These are phyloP conservation scores for Solanum appendiculatum DNA, from an alignment of 257 asterid species.

Conservation along the genomic window DNA sequence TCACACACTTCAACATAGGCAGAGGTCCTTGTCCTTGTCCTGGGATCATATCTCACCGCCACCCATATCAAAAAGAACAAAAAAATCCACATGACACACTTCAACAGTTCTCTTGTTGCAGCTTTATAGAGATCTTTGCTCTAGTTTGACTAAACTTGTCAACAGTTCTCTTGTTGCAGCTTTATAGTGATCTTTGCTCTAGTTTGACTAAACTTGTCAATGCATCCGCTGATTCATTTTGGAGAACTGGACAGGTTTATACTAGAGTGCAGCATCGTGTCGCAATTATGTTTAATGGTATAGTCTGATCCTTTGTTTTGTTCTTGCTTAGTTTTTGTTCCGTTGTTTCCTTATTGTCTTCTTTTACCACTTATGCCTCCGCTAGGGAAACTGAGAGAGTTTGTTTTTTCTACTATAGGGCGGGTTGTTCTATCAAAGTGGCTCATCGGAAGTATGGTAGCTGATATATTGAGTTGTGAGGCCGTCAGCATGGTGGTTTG, in stretches of 20 bases:
- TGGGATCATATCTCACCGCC: too few species aligned
- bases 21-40: too few species aligned
- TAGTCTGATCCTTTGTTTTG: conserved; percentile 2
- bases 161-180: conserved; percentile 47
- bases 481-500: not conserved
- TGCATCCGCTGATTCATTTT: conserved; percentile 60
- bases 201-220: conserved; percentile 71
- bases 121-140: too few species aligned
- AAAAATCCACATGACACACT: too few species aligned
- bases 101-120: too few species aligned
- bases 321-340: not conserved
- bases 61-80: too few species aligned
- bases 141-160: too few species aligned
- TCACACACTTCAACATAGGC: too few species aligned
- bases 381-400: conserved; percentile 7
- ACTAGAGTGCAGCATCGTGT: conserved; percentile 56
- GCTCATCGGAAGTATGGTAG: not conserved
- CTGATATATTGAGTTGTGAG: not conserved
- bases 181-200: conserved; percentile 50
- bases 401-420: conserved; percentile 33
- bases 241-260: conserved; percentile 89
- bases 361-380: not conserved
- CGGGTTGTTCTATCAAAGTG: conserved; percentile 34
- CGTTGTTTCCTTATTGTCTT: not conserved
- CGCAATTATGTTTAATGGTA: conserved; percentile 75